These are phyloP conservation scores for Cordyceps cicadae DNA, from an alignment of 2,329 filamentous ascomycete genomes.

Conservation along the genomic window DNA sequence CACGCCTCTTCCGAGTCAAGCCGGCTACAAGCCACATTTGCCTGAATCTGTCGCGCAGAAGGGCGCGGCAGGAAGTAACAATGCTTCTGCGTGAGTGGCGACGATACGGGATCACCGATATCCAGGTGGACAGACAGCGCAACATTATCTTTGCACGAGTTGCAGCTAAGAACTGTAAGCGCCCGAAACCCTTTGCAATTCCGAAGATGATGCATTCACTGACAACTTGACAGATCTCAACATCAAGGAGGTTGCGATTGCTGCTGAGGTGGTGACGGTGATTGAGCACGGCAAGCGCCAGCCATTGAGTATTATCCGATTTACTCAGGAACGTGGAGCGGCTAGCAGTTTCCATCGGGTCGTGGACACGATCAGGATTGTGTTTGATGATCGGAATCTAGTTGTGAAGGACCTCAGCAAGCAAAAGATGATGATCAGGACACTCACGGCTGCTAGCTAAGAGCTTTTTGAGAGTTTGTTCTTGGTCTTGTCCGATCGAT, in stretches of 20 bases:
- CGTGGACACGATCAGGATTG: conserved; percentile 63
- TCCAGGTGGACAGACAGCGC: conserved; percentile 69
- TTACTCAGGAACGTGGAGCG: conserved; percentile 86
- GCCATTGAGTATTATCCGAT: conserved; percentile 70
- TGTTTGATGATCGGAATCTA: conserved; percentile 57
- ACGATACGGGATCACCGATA: conserved; percentile 69
- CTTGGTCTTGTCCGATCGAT: not conserved
- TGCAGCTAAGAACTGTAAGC: conserved; percentile 68
- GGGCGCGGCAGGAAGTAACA: conserved; percentile 68
- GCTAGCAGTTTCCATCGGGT: conserved; percentile 82
- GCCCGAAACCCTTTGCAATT: not conserved
- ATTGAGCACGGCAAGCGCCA: conserved; percentile 75
- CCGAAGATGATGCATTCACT: conserved; percentile 4
- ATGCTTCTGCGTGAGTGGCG: conserved; percentile 72
- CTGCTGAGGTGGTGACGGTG: conserved; percentile 78
- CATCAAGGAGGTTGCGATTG: conserved; percentile 82
- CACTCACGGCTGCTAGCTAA: conserved; percentile 42
- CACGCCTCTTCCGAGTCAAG: conserved; percentile 81
- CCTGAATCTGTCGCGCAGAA: conserved; percentile 58
- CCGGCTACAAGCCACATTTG: conserved; percentile 70
- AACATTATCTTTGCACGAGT: conserved; percentile 76
- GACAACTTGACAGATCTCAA: conserved; percentile 50
- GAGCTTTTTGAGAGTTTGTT: not conserved
- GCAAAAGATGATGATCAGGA: conserved; percentile 66
- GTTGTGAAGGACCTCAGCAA: conserved; percentile 61